Evolutionary conservation across 305 asterid genomes (phyloP).

Genomic region (Fraxinus floribunda): DNA sequence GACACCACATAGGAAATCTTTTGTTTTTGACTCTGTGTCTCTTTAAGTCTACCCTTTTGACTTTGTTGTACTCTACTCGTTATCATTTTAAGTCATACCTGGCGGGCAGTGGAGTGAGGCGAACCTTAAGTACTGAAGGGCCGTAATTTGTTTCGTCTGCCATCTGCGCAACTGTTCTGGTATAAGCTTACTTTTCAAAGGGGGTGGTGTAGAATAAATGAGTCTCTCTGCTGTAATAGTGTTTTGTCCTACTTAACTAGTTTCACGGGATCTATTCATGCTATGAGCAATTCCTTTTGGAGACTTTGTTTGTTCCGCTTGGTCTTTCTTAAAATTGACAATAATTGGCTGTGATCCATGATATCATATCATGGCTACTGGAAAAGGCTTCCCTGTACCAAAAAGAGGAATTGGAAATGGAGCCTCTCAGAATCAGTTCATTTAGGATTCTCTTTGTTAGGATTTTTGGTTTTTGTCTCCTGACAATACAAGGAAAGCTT

Average conservation of each 20-base stretch:
- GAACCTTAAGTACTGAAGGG: not conserved
- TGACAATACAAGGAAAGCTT: not conserved
- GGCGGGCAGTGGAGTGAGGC: not conserved
- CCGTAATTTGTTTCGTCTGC: not conserved
- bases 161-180: not conserved
- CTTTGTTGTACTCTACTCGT: not conserved
- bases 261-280: not conserved
- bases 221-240: not conserved
- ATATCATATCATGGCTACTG: not conserved
- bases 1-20: not conserved
- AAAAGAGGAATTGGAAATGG: not conserved
- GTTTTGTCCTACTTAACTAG: not conserved
- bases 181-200: slow-evolving; percentile 3
- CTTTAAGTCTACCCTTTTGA: not conserved
- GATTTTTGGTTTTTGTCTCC: slow-evolving; percentile 1
- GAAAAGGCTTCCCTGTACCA: not conserved
- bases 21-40: not conserved
- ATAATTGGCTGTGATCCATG: not conserved
- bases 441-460: slow-evolving; percentile 1
- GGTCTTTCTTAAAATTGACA: not conserved
- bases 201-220: not conserved
- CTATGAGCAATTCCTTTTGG: not conserved
- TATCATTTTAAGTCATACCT: not conserved
- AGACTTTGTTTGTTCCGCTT: not conserved
- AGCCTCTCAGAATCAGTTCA: not conserved